phyloP scores from a whole-genome alignment of 2,329 filamentous ascomycete species.

The Penicillium nordicum region DNA sequence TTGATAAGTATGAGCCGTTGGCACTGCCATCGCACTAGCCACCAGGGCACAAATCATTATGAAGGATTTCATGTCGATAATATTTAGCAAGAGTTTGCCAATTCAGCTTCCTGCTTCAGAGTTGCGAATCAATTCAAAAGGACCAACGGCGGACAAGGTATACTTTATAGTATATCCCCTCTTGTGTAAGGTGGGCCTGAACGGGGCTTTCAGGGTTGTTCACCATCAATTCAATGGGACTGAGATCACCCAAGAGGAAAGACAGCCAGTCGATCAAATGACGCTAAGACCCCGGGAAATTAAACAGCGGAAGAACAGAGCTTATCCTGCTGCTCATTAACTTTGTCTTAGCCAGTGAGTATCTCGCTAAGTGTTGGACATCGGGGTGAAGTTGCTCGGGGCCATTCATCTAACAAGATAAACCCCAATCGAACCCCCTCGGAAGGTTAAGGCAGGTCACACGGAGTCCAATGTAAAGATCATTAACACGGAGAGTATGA shows the following conservation, averaged over 20 bases:
- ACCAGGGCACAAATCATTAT: constrained; percentile 22
- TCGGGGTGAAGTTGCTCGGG: not conserved
- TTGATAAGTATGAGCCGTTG: constrained; percentile 22
- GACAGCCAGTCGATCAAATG: constrained; percentile 7
- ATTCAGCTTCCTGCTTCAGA: not conserved
- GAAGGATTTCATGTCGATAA: constrained; percentile 23
- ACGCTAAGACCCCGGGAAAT: constrained; percentile 14
- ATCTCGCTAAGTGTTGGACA: not conserved
- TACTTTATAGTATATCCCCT: not conserved
- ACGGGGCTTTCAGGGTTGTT: not conserved
- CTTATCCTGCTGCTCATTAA: not conserved
- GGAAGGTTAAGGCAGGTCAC: not conserved
- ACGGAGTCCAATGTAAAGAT: not conserved
- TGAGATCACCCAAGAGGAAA: constrained; percentile 7
- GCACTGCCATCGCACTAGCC: constrained; percentile 21
- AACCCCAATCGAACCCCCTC: not conserved
- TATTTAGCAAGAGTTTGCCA: not conserved
- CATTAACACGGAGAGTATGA: not conserved
- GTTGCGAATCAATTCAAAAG: not conserved
- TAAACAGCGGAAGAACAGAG: not conserved
- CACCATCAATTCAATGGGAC: not conserved
- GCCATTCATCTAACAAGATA: not conserved
- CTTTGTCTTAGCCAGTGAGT: not conserved
- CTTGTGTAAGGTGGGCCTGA: constrained; percentile 3
- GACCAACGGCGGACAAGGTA: not conserved